Evolutionary conservation across 108 stramenopile species (phyloP).

Genomic region (Nannochloropsis oceanica): DNA sequence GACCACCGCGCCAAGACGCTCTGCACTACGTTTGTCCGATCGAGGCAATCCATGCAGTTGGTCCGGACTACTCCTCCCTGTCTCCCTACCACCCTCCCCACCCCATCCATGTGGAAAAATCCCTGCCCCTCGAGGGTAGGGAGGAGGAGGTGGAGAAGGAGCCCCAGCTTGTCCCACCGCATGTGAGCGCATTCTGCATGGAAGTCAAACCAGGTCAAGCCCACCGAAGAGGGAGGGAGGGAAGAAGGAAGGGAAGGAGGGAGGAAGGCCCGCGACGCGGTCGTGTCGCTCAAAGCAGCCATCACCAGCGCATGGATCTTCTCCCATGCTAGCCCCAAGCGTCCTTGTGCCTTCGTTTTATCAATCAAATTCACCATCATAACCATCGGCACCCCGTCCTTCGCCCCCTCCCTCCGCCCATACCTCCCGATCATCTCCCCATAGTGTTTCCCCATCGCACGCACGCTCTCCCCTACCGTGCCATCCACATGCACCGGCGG

Average conservation of each 20-base stretch:
- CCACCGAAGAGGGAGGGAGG: neutral
- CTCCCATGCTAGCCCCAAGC: constrained; percentile 44
- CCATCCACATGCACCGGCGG: constrained; percentile 65
- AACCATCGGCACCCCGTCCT: neutral
- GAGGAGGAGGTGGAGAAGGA: neutral
- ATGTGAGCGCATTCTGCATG: neutral
- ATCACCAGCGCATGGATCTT: neutral
- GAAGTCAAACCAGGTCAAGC: neutral
- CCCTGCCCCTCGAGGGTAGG: neutral
- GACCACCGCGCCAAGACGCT: constrained; percentile 67
- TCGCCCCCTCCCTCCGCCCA: neutral
- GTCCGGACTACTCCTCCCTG: constrained; percentile 83
- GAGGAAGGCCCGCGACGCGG: neutral
- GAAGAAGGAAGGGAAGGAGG: neutral
- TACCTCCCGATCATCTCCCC: neutral
- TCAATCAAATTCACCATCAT: constrained; percentile 71
- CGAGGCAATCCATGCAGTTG: constrained; percentile 97
- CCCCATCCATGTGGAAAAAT: neutral
- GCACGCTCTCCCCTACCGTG: constrained; percentile 45
- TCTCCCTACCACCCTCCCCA: constrained; percentile 16
- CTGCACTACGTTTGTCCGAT: constrained; percentile 95
- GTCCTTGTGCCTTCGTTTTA: constrained; percentile 75
- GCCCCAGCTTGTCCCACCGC: neutral
- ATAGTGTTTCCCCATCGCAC: constrained; percentile 44
- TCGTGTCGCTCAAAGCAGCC: neutral